Evolutionary conservation across 148 eudicot genomes (phyloP), one percentile per base, ranked within the genome.

Genomic region (Gaultheria prostrata): DNA sequence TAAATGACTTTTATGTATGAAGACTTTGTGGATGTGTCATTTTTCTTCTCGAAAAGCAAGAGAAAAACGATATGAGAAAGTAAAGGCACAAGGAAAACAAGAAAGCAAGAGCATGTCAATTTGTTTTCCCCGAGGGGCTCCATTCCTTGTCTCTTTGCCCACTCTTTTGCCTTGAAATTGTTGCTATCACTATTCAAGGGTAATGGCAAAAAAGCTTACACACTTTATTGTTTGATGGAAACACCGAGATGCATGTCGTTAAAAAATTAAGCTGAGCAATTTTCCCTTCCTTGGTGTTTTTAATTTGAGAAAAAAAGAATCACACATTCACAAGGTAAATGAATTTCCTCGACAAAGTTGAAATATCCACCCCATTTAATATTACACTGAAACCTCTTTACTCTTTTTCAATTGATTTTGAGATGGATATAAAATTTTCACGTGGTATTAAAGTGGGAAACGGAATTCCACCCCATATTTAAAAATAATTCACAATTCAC

Each of bases 91-190:
- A 30, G 80, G 13, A 8, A 51, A 57, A 56, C 82, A 79, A 56
- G 71, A 79, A 57, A 56, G 49, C 69, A 57, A 56, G 71, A 79
- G 71, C 17, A 4, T 57, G 82, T 79, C 50, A 70, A 35, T 79
- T 57, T 79, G 82, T 17, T 57, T 57, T 51, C 70, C 9, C 46
- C 70, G 13, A 35, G 70, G 50, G 6, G 63, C 82, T 11, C 82
- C 49, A 57, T 30, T 56, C 17, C 70, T 57, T 35, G 70, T 57
- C 82, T 35, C 56, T 77, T 46, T 46, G 30, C 63, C 45, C 18
- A 2, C n/a, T 43, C 43, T 26, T 28, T 77, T 77, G 33, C 32
- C 33, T 53, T 77, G 45, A 49, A 76, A 76, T 5, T 24, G 79
- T 76, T 24, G 15, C 11, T 26, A 26, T n/a, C n/a, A 11, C 24